Base-by-base conservation (phyloP, 2,329 filamentous ascomycete species). In the Spiromastix sp. region DNA sequence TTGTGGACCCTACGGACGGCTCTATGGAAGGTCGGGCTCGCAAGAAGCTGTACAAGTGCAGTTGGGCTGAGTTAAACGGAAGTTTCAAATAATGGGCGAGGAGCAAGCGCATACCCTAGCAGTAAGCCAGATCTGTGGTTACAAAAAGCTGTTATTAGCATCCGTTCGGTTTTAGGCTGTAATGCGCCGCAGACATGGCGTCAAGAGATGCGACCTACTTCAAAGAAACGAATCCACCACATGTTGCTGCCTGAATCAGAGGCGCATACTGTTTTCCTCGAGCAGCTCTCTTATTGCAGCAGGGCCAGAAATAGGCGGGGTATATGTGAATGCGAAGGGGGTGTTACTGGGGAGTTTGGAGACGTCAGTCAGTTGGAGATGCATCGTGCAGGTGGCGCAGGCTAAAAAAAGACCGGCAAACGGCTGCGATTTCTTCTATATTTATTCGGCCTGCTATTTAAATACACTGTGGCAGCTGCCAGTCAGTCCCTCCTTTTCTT, bases 1-100 rank as follows among this genome's bases (percentile, higher is more conserved):
- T 59, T 56, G 45, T 66, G 60, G 15, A 66, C 54, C 36, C 48
- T 52, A 18, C 61, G 58, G 29, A 66, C 63, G 45, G 59, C 54
- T 25, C 56, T 51, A 45, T 64, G 63, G 42, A 66, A 67, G 33
- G 53, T 43, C 7, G 59, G 61, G 42, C 61, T 66, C 34, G 54
- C 47, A 33, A 66, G 49, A 37, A 67, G 57, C 60, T 64, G 42
- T 17, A 28, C 15, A 20, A 8, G 12, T 22, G 33, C 13, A 35
- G 34, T 22, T 31, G n/a, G 9, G 29, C 9, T 26, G 27, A 16
- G 29, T 32, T 32, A 21, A 25, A 37, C 10, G 40, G 24, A 31
- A 30, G 12, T n/a, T n/a, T 30, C 15, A 22, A 11, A 24, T 7
- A 21, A 31, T 15, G 34, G 20, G 16, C 37, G 16, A 36, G 43